phyloP scores from a whole-genome alignment of 495 filamentous ascomycete genomes.

The Cercophora scortea region DNA sequence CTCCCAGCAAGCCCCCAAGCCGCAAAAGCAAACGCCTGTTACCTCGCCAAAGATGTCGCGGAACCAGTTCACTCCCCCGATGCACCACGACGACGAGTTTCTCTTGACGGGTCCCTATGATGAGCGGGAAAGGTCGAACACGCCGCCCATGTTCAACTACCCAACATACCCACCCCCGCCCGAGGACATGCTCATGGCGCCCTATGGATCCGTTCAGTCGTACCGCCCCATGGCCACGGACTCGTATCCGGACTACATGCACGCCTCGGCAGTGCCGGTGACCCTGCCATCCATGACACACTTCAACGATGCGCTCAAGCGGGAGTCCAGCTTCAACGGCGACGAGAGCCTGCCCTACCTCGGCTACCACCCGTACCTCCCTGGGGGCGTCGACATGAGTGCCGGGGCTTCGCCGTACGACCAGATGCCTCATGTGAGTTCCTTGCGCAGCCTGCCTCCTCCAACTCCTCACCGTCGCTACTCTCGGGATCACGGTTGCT shows the following conservation, averaged over 20 bases:
- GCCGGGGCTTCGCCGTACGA: constrained; percentile 48
- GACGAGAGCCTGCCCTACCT: constrained; percentile 71
- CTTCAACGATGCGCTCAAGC: constrained; percentile 55
- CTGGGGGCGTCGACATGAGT: constrained; percentile 62
- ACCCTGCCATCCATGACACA: constrained; percentile 62
- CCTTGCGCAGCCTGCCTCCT: constrained; percentile 27
- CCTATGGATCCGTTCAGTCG: constrained; percentile 52
- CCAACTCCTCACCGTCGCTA: constrained; percentile 23
- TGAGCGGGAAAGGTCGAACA: constrained; percentile 55
- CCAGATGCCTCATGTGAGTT: constrained; percentile 62
- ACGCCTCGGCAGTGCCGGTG: constrained; percentile 46
- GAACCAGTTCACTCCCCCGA: constrained; percentile 56
- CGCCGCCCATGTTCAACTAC: constrained; percentile 66
- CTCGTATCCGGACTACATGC: constrained; percentile 55
- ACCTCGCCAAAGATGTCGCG: constrained; percentile 32
- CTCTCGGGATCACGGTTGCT: constrained; percentile 36
- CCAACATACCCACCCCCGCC: constrained; percentile 59
- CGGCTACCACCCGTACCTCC: constrained; percentile 65
- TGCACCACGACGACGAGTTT: constrained; percentile 43
- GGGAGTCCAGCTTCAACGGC: constrained; percentile 36
- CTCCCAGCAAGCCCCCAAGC: constrained; percentile 24
- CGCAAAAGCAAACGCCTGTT: constrained; percentile 19
- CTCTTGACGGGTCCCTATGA: constrained; percentile 39
- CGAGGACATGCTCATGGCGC: constrained; percentile 56
- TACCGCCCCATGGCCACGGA: constrained; percentile 63